Conservation (phyloP, 768 basidiomycete species). For the Tulasnella sp. region DNA sequence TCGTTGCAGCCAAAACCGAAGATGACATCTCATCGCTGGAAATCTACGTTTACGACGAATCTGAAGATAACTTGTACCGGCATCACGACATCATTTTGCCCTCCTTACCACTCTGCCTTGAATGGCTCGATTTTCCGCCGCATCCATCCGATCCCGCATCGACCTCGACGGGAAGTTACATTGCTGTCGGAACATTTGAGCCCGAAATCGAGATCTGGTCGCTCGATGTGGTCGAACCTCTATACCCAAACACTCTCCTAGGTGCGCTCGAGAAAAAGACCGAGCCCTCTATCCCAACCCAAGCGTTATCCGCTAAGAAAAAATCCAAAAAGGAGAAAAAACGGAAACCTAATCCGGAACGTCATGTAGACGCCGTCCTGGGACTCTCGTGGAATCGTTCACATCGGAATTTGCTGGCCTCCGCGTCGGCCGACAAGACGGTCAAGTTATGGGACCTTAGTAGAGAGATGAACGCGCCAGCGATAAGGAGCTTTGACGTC, state of each 20-base stretch:
- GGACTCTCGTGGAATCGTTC: conserved; percentile 82
- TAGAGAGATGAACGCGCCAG: conserved; percentile 40
- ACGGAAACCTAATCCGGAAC: conserved; percentile 52
- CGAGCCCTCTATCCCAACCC: conserved; percentile 43
- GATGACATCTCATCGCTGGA: conserved; percentile 95
- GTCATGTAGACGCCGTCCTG: conserved; percentile 94
- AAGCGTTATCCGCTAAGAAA: conserved; percentile 73
- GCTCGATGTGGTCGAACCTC: conserved; percentile 79
- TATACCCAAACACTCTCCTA: conserved; percentile 86
- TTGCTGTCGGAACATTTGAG: conserved; percentile 93
- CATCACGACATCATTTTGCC: conserved; percentile 98
- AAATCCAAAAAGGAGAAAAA: conserved; percentile 63
- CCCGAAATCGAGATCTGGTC: conserved; percentile 99
- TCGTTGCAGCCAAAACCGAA: conserved; percentile 88
- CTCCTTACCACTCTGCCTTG: conserved; percentile 93
- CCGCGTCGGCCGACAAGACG: conserved; percentile 85
- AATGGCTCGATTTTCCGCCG: conserved; percentile 97
- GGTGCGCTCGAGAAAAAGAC: conserved; percentile 67
- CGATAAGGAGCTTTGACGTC: conserved; percentile 72
- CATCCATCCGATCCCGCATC: conserved; percentile 27
- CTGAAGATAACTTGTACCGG: conserved; percentile 80
- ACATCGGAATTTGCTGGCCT: conserved; percentile 83
- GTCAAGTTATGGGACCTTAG: conserved; percentile 94
- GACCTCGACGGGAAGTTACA: conserved; percentile 55
- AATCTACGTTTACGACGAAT: conserved; percentile 90